Evolutionary conservation across 2,329 filamentous ascomycete genomes (phyloP).

Genomic region (Sphaerulina musiva): DNA sequence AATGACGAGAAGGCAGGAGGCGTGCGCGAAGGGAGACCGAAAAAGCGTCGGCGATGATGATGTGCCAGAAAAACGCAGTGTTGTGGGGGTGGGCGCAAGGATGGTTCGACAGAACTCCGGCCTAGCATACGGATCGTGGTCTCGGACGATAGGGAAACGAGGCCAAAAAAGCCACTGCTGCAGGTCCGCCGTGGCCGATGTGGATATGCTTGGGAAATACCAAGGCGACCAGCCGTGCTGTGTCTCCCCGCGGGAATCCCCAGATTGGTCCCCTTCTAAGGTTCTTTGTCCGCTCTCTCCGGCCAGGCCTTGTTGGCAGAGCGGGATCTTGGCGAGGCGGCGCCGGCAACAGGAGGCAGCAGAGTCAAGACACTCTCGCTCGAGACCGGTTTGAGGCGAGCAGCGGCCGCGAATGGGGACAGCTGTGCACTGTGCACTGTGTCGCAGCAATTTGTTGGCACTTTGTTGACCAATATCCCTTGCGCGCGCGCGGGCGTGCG

Average conservation of each 20-base stretch:
- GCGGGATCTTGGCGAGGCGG: neutral
- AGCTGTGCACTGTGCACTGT: neutral
- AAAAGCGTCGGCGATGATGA: neutral
- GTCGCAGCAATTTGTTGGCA: neutral
- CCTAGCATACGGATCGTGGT: neutral
- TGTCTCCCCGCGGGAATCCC: neutral
- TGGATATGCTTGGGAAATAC: neutral
- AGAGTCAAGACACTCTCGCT: neutral
- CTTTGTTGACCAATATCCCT: neutral
- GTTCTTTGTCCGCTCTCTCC: neutral
- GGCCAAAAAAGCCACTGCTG: neutral
- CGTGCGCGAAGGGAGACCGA: neutral
- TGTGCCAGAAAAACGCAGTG: neutral
- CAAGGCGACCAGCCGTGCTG: neutral
- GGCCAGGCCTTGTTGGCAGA: too few species aligned
- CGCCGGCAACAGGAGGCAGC: neutral
- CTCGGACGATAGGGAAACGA: slow-evolving; percentile 2
- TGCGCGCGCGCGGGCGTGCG: too few species aligned
- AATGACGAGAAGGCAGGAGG: neutral
- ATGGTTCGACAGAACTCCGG: neutral
- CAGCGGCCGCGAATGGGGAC: neutral
- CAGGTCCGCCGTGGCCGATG: slow-evolving; percentile 2
- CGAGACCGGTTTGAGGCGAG: neutral
- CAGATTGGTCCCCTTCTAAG: neutral
- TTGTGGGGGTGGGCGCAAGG: slow-evolving; percentile 2